Base-by-base conservation (phyloP, 768 basidiomycete genomes). In the Tricholoma hemisulphureum region DNA sequence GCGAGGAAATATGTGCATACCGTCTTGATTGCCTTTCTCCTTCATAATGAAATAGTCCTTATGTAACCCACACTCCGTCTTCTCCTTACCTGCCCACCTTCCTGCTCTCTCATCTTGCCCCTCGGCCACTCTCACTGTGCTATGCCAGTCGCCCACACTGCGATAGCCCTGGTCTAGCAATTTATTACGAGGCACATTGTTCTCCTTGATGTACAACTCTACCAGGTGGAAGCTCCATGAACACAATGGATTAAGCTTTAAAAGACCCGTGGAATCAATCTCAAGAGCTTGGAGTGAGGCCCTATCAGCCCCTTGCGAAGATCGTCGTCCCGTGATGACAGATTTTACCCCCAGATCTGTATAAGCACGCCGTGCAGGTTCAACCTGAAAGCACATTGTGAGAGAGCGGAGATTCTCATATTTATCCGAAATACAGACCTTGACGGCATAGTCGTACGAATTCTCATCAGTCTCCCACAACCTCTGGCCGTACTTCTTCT, bases 141-240 rank as follows among this genome's bases (percentile, higher is more conserved):
- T 95, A 74, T 99, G 97, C 91, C 95, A 96, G 73, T 99, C 97
- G 3, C 97, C 97, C 61, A 99, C 86, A 67, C 92, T 94, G 65
- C 87, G 89, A 77, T 98, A 99, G 3, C 97, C 97, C 69, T 93
- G 85, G 58, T 85, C 85, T 37, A 99, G 82, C 4, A 99, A 80
- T 59, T 82, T 84, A 77, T 99, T 98, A 59, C 85, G 84, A 2
- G 95, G 95, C 1, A 98, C 95, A 45, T 83, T 74, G 73, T 98
- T 84, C 58, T 83, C 79, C 41, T 84, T 84, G 60, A 96, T 80
- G 71, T 98, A 95, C 71, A 84, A 87, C 60, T 97, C 88, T 16
- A 98, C 91, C 37, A 91, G 72, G 7, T 76, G 70, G 72, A 97
- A 96, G 20, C 82, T 83, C 97, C 97, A 99, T 16, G 84, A 76